Evolutionary conservation across 2,329 filamentous ascomycete genomes (phyloP), one percentile per base, ranked within the genome.

Genomic region (Ascomycota sp.): DNA sequence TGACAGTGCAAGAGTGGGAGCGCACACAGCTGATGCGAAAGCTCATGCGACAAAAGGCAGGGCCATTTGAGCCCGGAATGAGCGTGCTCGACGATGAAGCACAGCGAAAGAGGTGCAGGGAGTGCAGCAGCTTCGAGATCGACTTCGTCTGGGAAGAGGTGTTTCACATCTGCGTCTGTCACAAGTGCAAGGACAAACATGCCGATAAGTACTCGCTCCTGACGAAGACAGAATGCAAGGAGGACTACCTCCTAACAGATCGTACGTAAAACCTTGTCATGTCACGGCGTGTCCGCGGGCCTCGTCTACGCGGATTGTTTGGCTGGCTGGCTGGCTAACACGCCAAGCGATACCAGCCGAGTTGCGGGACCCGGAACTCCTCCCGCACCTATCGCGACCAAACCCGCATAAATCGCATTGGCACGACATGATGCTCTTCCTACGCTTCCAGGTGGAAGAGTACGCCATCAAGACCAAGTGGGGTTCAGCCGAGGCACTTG

Each of bases 391-490:
- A 7, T 77, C 79, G 31, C 75, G 75, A 22, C 86, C 89, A 1
- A 98, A 98, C 43, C 89, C 89, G 1, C 89, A 94, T 55, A 94
- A 94, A 50, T 73, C 78, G 0, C 83, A 85, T 34, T 98, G 83
- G 81, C 83, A 94, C 51, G 82, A 92, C 58, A 98, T 98, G 89
- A 93, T 93, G 75, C 66, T 98, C 3, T 98, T 89, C 48, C 61
- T 98, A 15, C 76, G 89, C 1, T 91, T 72, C 35, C 89, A 98
- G 47, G 80, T 98, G 2, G 89, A 98, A 47, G 82, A 83, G 33
- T 94, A 94, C 46, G 89, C 86, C 0, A 75, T 95, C 42, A 70
- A 65, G 1, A 72, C 70, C 38, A 94, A 94, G 56, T 98, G 89
- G 89, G 89, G 89, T 0, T 82, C 76, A 0, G 55, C 79, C 0